Percentiles rank a stretch among this genome's conserved stretches.
Evolutionary conservation across 192 early-diverging fungal genomes (phyloP).

Genomic region (Umbelopsis ramanniana): DNA sequence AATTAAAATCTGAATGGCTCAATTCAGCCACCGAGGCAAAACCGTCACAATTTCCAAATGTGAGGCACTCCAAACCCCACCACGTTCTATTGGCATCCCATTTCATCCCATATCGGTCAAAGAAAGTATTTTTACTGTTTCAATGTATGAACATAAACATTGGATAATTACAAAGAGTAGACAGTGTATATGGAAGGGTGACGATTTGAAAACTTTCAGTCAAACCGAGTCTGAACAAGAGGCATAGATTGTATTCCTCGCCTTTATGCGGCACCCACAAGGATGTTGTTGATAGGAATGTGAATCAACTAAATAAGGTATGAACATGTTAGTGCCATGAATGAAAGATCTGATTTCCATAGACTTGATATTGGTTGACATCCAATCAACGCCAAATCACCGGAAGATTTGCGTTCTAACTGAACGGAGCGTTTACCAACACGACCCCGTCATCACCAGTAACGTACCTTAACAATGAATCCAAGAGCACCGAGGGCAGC

Average conservation of each 20-base stretch:
- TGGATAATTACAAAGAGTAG: slow-evolving; percentile 5
- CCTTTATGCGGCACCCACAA: slow-evolving; percentile 70
- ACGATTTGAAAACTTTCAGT: background rate
- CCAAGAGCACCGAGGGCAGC: slow-evolving; percentile 96
- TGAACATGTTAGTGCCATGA: background rate
- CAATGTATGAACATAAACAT: background rate
- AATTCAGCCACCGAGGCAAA: slow-evolving; percentile 19
- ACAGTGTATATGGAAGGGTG: background rate
- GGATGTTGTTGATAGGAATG: slow-evolving; percentile 99
- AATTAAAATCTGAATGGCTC: background rate
- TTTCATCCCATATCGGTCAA: background rate
- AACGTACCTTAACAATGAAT: slow-evolving; percentile 86
- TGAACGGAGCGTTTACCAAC: no score
- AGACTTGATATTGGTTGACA: background rate
- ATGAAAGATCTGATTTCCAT: background rate
- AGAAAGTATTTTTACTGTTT: background rate
- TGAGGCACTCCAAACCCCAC: background rate
- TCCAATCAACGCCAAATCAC: no score
- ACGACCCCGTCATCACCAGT: background rate
- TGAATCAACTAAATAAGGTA: slow-evolving; percentile 75
- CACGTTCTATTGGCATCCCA: background rate
- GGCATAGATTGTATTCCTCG: background rate
- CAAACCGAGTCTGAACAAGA: background rate
- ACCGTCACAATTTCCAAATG: slow-evolving; percentile 1
- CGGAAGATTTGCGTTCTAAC: no score